Evolutionary conservation across 2,329 filamentous ascomycete genomes (phyloP).

Genomic region (Scleromitrula shiraiana): DNA sequence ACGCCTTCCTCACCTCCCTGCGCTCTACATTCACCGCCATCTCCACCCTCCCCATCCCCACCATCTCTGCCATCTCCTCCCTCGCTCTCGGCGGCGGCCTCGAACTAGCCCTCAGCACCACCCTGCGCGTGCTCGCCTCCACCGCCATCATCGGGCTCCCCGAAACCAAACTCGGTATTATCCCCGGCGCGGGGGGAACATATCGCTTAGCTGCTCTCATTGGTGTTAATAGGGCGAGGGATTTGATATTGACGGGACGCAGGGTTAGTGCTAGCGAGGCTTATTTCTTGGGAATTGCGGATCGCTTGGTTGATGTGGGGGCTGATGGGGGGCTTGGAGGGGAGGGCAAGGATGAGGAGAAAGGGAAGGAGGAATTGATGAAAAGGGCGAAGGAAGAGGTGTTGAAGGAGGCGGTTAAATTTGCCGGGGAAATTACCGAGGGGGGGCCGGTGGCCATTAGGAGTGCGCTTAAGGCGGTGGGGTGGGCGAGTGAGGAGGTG

Average conservation of each 20-base stretch:
- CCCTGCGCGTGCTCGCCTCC: conserved; percentile 80
- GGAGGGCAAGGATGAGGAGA: conserved; percentile 33
- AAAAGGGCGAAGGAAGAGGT: conserved; percentile 57
- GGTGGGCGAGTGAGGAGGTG: conserved; percentile 62
- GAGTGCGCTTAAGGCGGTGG: conserved; percentile 72
- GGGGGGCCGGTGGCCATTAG: conserved; percentile 78
- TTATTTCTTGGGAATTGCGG: conserved; percentile 83
- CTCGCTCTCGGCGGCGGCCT: conserved; percentile 87
- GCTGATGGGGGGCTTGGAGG: conserved; percentile 42
- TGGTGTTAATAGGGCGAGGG: conserved; percentile 72
- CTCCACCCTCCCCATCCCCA: conserved; percentile 72
- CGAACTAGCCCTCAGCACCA: conserved; percentile 82
- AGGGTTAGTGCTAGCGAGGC: conserved; percentile 76
- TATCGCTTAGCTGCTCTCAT: conserved; percentile 78
- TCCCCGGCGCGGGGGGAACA: conserved; percentile 90
- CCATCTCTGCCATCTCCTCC: conserved; percentile 80
- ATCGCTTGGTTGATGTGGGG: conserved; percentile 77
- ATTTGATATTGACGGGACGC: conserved; percentile 86
- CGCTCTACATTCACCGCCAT: conserved; percentile 69
- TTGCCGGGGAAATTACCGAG: conserved; percentile 82
- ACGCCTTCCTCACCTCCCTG: conserved; percentile 68
- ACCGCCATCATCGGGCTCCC: conserved; percentile 75
- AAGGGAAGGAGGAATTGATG: conserved; percentile 38
- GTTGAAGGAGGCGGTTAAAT: conserved; percentile 64
- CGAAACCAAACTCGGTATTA: conserved; percentile 87